Base-by-base conservation (phyloP, 768 basidiomycete genomes). In the Hirschioporus abietinus region DNA sequence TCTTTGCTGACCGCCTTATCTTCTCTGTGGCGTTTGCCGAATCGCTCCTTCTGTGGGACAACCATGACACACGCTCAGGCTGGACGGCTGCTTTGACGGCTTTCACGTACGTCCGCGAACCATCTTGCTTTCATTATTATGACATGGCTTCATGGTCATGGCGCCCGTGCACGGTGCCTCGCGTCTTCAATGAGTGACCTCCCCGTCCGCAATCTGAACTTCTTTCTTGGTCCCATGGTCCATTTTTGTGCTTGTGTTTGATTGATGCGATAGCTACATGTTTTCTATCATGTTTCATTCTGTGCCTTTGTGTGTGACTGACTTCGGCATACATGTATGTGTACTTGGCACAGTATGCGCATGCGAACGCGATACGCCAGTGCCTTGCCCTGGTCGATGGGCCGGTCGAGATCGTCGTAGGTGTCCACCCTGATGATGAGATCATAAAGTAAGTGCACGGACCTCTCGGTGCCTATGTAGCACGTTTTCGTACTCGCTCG, bases 31-130 rank as follows among this genome's bases (percentile, higher is more conserved):
- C 30, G 30, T 30, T 30, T 30, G 30, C 30, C 30, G 30, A 30
- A 30, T 3, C 30, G 30, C 30, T 3, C 30, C 30, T 8, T 30
- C 30, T 30, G 30, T 30, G 30, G 30, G 30, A 30, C 30, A 30
- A 30, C 30, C 30, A 8, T 30, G 30, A 30, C 30, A 30, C 30
- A 30, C 30, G 30, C 8, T 30, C 30, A 30, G 30, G 69, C 67
- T 69, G 17, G 69, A 70, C 63, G 69, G 69, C 9, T 68, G 69
- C 61, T 68, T 70, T 60, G 69, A 70, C 58, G 68, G 69, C 34
- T 68, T 68, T 67, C 66, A 66, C 60, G 42, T 61, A 25, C 30
- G 25, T 20, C 24, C 20, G 42, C 60, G 42, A 30, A 25, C 52
- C 34, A 24, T 20, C 23, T 35, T 58, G 6, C 9, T 61, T 25